These are phyloP conservation scores for Sporothrix pseudoabietina DNA, from an alignment of 2,329 filamentous ascomycete genomes.

Conservation along the genomic window DNA sequence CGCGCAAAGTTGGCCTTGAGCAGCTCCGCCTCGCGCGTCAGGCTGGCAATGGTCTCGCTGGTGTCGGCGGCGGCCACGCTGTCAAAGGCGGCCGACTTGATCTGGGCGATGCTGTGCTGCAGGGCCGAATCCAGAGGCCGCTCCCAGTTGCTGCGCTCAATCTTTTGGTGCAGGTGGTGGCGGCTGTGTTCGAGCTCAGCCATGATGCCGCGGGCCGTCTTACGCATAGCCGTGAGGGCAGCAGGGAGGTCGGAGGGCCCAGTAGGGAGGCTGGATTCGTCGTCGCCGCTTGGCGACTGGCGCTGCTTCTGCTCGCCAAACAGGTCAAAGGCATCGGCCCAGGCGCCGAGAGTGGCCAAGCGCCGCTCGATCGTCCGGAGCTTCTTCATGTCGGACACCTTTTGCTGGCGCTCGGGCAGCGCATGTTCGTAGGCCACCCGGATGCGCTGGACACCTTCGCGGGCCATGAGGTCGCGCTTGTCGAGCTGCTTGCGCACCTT, in stretches of 20 bases:
- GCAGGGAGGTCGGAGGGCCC: constrained; percentile 56
- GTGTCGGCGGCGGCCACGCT: constrained; percentile 58
- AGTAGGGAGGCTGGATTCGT: constrained; percentile 55
- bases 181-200: constrained; percentile 86
- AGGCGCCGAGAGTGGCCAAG: constrained; percentile 82
- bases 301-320: constrained; percentile 61
- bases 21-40: constrained; percentile 82
- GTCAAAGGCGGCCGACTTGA: constrained; percentile 71
- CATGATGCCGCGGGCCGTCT: constrained; percentile 84
- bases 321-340: constrained; percentile 88
- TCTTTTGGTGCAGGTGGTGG: constrained; percentile 83
- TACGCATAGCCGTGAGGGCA: constrained; percentile 74
- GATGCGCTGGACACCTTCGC: constrained; percentile 78
- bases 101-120: constrained; percentile 78
- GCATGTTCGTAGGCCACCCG: constrained; percentile 84
- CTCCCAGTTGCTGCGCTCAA: constrained; percentile 84
- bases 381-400: constrained; percentile 76
- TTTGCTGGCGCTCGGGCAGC: constrained; percentile 74
- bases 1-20: constrained; percentile 80
- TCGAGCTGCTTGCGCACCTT: constrained; percentile 91
- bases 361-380: constrained; percentile 80
- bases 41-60: constrained; percentile 64
- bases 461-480: constrained; percentile 74
- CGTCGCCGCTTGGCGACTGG: constrained; percentile 60
- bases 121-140: constrained; percentile 83